Conservation (phyloP, 495 filamentous ascomycete species). For the Stereocaulon alpinum region DNA sequence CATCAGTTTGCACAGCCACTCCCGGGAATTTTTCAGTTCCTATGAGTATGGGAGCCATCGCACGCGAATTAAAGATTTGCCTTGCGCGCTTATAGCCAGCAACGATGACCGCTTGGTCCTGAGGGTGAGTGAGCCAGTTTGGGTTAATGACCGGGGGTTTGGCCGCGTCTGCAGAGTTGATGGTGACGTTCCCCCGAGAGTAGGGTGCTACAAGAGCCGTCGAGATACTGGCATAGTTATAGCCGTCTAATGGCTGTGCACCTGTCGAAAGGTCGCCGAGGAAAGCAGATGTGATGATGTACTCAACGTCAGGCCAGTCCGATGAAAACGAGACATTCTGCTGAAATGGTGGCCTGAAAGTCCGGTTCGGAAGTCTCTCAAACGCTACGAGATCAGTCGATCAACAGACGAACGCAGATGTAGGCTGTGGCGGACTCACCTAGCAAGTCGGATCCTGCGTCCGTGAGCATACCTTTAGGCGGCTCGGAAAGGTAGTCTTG, state of each 20-base stretch:
- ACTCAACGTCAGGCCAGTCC: slow-evolving; percentile 45
- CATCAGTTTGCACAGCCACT: slow-evolving; percentile 33
- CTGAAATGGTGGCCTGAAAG: slow-evolving; percentile 10
- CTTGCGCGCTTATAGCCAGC: slow-evolving; percentile 42
- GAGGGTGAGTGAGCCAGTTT: slow-evolving; percentile 37
- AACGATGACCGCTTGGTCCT: slow-evolving; percentile 37
- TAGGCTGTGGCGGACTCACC: slow-evolving; percentile 26
- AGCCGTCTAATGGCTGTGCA: slow-evolving; percentile 23
- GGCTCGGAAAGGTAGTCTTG: slow-evolving; percentile 15
- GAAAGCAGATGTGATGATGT: slow-evolving; percentile 24
- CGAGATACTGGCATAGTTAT: slow-evolving; percentile 33
- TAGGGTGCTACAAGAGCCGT: slow-evolving; percentile 31
- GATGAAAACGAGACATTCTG: slow-evolving; percentile 27
- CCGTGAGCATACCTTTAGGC: too few species aligned
- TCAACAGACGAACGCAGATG: too few species aligned
- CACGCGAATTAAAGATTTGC: slow-evolving; percentile 21
- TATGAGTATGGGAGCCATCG: slow-evolving; percentile 19
- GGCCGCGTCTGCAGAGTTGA: slow-evolving; percentile 9
- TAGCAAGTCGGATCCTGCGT: slow-evolving; percentile 24
- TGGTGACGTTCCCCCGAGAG: slow-evolving; percentile 27
- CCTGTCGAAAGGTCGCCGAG: slow-evolving; percentile 16
- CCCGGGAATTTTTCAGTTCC: slow-evolving; percentile 37
- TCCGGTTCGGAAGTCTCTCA: too few species aligned
- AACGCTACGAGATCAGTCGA: too few species aligned
- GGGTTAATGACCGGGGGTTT: slow-evolving; percentile 22